phyloP scores from a whole-genome alignment of 345 rosid genomes.

The Iberis pinnata region DNA sequence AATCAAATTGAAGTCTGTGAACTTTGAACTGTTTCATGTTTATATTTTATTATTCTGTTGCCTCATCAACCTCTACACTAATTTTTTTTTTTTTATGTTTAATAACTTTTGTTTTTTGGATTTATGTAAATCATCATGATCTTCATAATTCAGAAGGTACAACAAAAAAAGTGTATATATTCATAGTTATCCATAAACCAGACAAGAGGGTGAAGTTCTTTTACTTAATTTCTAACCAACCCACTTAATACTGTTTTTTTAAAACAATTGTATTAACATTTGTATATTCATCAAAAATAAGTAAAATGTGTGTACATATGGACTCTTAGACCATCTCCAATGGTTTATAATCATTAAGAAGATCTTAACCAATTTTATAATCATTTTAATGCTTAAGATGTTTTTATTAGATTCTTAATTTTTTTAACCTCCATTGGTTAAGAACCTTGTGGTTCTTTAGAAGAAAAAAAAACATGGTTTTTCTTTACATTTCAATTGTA shows the following conservation, averaged over 20 bases:
- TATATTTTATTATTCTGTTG: conserved; percentile 8
- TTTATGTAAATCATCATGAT: conserved; percentile 15
- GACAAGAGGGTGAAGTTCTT: conserved; percentile 20
- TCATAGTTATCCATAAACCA: conserved; percentile 21
- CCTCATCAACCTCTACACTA: conserved; percentile 12
- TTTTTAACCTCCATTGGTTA: too few species aligned
- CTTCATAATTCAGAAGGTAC: conserved; percentile 16
- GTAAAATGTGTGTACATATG: too few species aligned
- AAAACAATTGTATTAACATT: too few species aligned
- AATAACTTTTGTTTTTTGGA: conserved; percentile 12
- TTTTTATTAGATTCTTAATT: too few species aligned
- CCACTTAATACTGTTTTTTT: conserved; percentile 20
- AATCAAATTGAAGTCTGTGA: conserved; percentile 8
- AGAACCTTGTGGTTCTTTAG: too few species aligned
- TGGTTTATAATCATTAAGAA: too few species aligned
- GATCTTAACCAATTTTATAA: too few species aligned
- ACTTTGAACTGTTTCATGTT: conserved; percentile 10
- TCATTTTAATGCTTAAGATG: too few species aligned
- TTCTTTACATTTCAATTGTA: too few species aligned
- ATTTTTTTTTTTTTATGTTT: conserved; percentile 4
- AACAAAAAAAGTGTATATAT: conserved; percentile 6
- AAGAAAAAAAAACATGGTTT: too few species aligned
- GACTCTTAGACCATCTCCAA: too few species aligned
- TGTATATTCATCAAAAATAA: too few species aligned
- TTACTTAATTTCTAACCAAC: conserved; percentile 23